These are phyloP conservation scores for Ceratocystis diversiconidia DNA, from an alignment of 2,329 filamentous ascomycete genomes.

Conservation along the genomic window DNA sequence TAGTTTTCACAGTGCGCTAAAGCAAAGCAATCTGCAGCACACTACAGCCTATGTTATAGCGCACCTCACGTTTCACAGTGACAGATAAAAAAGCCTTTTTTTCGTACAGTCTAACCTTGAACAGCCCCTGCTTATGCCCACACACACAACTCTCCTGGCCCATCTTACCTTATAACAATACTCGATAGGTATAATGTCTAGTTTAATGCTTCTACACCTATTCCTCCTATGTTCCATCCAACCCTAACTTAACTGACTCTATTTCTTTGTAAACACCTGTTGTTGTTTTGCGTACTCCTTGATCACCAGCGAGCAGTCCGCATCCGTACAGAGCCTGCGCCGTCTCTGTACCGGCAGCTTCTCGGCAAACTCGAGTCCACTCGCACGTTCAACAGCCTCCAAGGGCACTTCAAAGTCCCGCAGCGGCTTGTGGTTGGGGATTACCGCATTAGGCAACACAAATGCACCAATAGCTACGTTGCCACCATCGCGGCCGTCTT, in stretches of 20 bases:
- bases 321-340: slow-evolving; percentile 71
- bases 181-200: slow-evolving; percentile 5
- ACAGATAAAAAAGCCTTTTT: no score
- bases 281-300: slow-evolving; percentile 58
- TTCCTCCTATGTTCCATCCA: neutral
- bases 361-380: slow-evolving; percentile 76
- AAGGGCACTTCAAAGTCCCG: slow-evolving; percentile 89
- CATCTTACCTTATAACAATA: neutral
- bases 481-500: slow-evolving; percentile 56
- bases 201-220: neutral
- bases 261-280: slow-evolving; percentile 39
- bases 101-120: no score
- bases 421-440: slow-evolving; percentile 75
- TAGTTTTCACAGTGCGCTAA: neutral
- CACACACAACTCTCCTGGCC: neutral
- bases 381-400: slow-evolving; percentile 82
- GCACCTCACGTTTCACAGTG: no score
- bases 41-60: neutral
- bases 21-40: neutral
- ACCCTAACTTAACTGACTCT: neutral
- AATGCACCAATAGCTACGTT: slow-evolving; percentile 86
- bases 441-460: slow-evolving; percentile 81
- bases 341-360: slow-evolving; percentile 61
- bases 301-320: slow-evolving; percentile 70
- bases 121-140: neutral